These are phyloP conservation scores for Botrytis sinoallii DNA, from an alignment of 2,329 filamentous ascomycete species.

Conservation along the genomic window DNA sequence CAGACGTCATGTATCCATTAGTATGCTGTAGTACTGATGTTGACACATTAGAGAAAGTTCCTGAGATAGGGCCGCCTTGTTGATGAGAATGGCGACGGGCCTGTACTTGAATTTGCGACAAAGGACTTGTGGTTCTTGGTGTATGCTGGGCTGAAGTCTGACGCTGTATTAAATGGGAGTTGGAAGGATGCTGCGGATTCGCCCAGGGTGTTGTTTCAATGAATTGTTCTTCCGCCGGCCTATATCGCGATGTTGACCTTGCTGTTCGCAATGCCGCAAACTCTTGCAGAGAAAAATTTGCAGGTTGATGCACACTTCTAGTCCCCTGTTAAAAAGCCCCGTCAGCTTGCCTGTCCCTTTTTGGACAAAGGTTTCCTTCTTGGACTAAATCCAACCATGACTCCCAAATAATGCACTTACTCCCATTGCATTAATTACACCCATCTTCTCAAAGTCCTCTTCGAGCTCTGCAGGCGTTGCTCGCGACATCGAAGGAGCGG, in stretches of 20 bases:
- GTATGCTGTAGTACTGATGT: slow-evolving; percentile 31
- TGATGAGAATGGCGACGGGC: slow-evolving; percentile 41
- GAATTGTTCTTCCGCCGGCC: slow-evolving; percentile 78
- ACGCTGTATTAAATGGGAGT: slow-evolving; percentile 45
- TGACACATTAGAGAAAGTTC: slow-evolving; percentile 35
- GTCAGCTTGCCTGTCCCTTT: slow-evolving; percentile 25
- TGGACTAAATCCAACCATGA: not conserved
- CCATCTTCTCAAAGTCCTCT: slow-evolving; percentile 85
- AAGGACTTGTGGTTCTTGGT: slow-evolving; percentile 39
- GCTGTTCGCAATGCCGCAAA: slow-evolving; percentile 36
- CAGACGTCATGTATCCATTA: slow-evolving; percentile 30
- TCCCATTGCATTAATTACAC: slow-evolving; percentile 58
- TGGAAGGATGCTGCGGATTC: slow-evolving; percentile 76
- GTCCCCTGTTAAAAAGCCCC: slow-evolving; percentile 28
- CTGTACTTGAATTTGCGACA: slow-evolving; percentile 35
- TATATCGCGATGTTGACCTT: slow-evolving; percentile 38
- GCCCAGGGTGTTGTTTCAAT: slow-evolving; percentile 90
- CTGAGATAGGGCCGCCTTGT: slow-evolving; percentile 33
- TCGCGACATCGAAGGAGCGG: slow-evolving; percentile 78
- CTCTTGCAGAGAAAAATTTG: slow-evolving; percentile 35
- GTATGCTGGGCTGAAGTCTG: slow-evolving; percentile 42
- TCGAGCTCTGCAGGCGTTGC: slow-evolving; percentile 73
- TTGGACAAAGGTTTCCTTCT: not conserved
- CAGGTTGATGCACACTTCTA: slow-evolving; percentile 30
- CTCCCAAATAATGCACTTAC: slow-evolving; percentile 52